A percentile compares a stretch with the other conserved stretches of the same genome.
These are phyloP conservation scores for Ilyonectria mors-panacis DNA, from an alignment of 2,329 filamentous ascomycete species.

Conservation along the genomic window DNA sequence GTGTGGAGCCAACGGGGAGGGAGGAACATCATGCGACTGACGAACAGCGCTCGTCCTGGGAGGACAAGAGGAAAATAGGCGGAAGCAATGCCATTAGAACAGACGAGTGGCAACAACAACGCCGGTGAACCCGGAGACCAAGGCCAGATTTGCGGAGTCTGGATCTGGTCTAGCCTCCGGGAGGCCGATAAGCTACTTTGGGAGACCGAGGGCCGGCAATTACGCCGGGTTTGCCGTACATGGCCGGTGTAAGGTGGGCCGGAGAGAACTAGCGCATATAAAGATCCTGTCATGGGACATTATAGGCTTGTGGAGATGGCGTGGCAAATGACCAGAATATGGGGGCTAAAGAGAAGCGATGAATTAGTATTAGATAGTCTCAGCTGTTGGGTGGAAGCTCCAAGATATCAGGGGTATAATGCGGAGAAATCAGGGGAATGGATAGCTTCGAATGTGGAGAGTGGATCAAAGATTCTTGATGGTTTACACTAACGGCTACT, in stretches of 20 bases:
- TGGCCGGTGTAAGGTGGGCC: not conserved
- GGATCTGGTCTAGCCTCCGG: not conserved
- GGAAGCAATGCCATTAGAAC: not conserved
- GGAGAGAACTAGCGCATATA: not conserved
- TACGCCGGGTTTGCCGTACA: not conserved
- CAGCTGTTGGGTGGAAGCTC: not conserved
- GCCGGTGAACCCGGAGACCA: not conserved
- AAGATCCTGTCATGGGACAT: not conserved
- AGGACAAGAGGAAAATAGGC: not conserved
- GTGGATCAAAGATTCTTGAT: not conserved
- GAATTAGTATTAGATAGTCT: not conserved
- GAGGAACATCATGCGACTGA: conserved; percentile 6
- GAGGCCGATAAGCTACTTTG: not conserved
- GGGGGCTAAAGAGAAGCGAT: not conserved
- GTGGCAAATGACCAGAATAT: not conserved
- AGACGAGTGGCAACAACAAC: not conserved
- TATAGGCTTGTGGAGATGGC: not conserved
- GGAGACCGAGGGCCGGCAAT: not conserved
- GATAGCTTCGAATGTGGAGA: not conserved
- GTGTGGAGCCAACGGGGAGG: conserved; percentile 8
- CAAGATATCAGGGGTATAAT: not conserved
- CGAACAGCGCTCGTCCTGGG: not conserved
- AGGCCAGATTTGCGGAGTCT: not conserved
- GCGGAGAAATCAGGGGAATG: not conserved
- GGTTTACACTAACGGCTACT: not conserved